Conservation (phyloP, 352 stramenopile genomes). For the Globisporangium cylindrosporum region DNA sequence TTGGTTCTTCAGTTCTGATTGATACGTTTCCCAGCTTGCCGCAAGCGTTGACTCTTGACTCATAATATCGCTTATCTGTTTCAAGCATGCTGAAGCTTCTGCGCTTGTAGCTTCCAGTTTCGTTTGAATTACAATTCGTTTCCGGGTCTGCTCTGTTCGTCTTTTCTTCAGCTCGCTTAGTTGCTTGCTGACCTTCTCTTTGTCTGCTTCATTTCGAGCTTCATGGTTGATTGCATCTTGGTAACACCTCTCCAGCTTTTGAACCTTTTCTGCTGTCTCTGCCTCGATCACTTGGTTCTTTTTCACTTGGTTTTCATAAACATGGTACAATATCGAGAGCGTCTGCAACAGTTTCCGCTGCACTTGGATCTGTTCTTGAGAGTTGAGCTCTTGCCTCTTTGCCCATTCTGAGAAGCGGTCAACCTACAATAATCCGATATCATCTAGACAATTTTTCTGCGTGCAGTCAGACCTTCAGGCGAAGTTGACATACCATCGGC, state of each 20-base stretch:
- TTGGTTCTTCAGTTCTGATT: neutral
- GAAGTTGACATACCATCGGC: neutral
- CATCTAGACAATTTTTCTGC: neutral
- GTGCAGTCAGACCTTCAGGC: neutral
- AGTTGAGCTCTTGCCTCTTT: neutral
- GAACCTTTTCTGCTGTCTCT: neutral
- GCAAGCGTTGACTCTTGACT: neutral
- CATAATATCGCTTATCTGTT: neutral
- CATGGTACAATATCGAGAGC: neutral
- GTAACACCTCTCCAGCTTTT: neutral
- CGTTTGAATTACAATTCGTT: neutral
- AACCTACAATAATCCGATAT: neutral
- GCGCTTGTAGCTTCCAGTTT: neutral
- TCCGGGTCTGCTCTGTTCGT: neutral
- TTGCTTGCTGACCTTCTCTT: neutral
- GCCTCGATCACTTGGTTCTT: neutral
- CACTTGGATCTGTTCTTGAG: neutral
- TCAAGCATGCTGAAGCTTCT: neutral
- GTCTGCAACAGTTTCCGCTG: neutral
- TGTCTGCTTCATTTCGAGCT: neutral
- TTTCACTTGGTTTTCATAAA: neutral
- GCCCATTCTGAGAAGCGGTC: neutral
- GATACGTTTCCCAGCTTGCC: neutral
- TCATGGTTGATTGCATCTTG: neutral
- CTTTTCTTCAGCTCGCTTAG: neutral